Evolutionary conservation across 495 filamentous ascomycete species (phyloP).

Genomic region (Xylona heveae): DNA sequence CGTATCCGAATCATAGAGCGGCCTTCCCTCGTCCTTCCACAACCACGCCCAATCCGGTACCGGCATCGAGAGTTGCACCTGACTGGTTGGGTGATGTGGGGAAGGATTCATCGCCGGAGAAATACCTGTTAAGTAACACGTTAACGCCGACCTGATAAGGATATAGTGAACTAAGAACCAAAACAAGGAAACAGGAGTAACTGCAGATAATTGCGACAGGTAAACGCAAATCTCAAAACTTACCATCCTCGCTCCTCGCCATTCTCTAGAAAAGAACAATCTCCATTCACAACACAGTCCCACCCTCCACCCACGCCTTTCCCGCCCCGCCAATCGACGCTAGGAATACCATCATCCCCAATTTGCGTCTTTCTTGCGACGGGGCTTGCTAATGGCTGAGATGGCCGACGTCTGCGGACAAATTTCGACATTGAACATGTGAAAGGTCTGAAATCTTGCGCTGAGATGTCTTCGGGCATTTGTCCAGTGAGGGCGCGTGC

Average conservation of each 20-base stretch:
- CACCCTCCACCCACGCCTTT: constrained; percentile 63
- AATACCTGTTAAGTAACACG: constrained; percentile 31
- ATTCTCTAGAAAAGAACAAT: constrained; percentile 54
- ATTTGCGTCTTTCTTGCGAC: neutral
- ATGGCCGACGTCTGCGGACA: constrained; percentile 17
- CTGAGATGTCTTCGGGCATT: constrained; percentile 43
- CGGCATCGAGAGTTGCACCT: neutral
- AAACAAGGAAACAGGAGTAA: constrained; percentile 5
- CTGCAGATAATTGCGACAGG: constrained; percentile 1
- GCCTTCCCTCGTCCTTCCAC: neutral
- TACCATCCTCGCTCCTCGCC: constrained; percentile 85
- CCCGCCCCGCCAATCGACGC: constrained; percentile 32
- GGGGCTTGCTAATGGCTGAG: too few relatives aligned
- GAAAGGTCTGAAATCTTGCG: constrained; percentile 69
- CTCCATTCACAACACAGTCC: constrained; percentile 57
- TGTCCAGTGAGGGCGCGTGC: constrained; percentile 57
- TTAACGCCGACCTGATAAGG: constrained; percentile 4
- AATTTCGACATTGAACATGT: constrained; percentile 63
- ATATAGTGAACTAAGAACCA: constrained; percentile 5
- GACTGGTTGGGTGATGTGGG: constrained; percentile 8
- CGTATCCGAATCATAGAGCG: too few relatives aligned
- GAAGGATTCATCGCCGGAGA: constrained; percentile 57
- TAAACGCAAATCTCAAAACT: constrained; percentile 17
- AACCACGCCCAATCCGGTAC: neutral
- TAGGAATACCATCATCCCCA: constrained; percentile 13